These are phyloP conservation scores for Xenoacremonium recifei DNA, from an alignment of 2,329 filamentous ascomycete genomes.

Conservation along the genomic window DNA sequence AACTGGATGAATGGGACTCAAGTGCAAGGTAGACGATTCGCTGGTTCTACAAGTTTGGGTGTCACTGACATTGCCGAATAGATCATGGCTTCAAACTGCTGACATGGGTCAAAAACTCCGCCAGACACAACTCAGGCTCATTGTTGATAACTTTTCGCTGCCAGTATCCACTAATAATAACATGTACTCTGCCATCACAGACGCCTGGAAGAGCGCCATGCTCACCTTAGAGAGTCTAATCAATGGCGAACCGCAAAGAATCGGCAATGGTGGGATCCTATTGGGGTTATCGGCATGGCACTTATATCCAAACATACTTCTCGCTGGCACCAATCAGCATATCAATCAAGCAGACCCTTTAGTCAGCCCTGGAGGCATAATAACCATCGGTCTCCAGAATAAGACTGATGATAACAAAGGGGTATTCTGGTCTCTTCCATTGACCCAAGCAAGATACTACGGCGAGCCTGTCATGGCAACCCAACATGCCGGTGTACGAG, in stretches of 20 bases:
- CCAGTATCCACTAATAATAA: background rate
- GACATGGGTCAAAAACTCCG: slow-evolving; percentile 15
- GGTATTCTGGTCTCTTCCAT: background rate
- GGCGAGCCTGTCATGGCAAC: background rate
- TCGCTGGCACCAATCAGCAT: background rate
- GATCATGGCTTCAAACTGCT: slow-evolving; percentile 36
- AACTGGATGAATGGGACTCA: slow-evolving; percentile 36
- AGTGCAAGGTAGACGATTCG: slow-evolving; percentile 26
- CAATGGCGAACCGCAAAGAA: background rate
- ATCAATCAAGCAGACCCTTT: background rate
- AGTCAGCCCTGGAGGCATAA: background rate
- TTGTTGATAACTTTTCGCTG: background rate
- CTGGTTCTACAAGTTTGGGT: no score
- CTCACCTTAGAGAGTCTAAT: background rate
- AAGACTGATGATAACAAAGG: background rate
- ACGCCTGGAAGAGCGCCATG: background rate
- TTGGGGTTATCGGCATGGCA: background rate
- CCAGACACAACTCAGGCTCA: background rate
- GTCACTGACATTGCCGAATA: background rate
- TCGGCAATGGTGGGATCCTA: background rate
- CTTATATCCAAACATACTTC: background rate
- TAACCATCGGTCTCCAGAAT: background rate
- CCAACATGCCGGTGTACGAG: background rate
- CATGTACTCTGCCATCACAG: background rate
- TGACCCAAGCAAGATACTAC: background rate